Evolutionary conservation across 2,329 filamentous ascomycete species (phyloP).

Genomic region (Penicillium sp.): DNA sequence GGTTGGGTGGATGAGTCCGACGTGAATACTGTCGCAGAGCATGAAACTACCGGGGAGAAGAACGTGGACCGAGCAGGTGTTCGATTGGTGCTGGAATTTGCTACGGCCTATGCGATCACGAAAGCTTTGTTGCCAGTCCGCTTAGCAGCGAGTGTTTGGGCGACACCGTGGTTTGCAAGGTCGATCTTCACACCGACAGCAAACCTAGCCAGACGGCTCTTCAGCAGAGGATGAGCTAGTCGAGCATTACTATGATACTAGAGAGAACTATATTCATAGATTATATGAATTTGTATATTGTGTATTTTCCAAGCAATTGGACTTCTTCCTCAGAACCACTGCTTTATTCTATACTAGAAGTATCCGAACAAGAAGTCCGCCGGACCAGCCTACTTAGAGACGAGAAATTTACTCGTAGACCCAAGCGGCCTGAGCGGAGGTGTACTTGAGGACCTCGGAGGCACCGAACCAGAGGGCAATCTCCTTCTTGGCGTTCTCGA

Average conservation of each 20-base stretch:
- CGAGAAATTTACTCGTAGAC: constrained; percentile 72
- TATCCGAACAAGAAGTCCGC: constrained; percentile 12
- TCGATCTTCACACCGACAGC: constrained; percentile 54
- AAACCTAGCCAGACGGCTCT: constrained; percentile 38
- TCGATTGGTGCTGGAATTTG: constrained; percentile 64
- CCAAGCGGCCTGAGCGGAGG: constrained; percentile 83
- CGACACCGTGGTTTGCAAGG: constrained; percentile 86
- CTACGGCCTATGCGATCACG: constrained; percentile 84
- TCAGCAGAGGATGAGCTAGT: constrained; percentile 29
- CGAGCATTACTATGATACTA: constrained; percentile 2
- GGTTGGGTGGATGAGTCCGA: constrained; percentile 66
- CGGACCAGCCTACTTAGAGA: constrained; percentile 14
- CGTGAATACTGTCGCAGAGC: constrained; percentile 44
- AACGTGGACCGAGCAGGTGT: constrained; percentile 44
- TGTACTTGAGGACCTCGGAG: constrained; percentile 80
- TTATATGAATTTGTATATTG: constrained; percentile 17
- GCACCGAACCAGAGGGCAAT: constrained; percentile 97
- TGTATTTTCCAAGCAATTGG: constrained; percentile 15
- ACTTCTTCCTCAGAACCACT: constrained; percentile 13
- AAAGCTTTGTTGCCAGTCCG: constrained; percentile 79
- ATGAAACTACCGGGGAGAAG: constrained; percentile 25
- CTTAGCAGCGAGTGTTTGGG: constrained; percentile 77
- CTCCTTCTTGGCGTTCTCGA: constrained; percentile 99
- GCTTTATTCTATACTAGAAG: constrained; percentile 17
- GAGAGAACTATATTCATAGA: constrained; percentile 6